Conservation (phyloP, 805 yeast genomes). For the Debaryomyces hansenii region DNA sequence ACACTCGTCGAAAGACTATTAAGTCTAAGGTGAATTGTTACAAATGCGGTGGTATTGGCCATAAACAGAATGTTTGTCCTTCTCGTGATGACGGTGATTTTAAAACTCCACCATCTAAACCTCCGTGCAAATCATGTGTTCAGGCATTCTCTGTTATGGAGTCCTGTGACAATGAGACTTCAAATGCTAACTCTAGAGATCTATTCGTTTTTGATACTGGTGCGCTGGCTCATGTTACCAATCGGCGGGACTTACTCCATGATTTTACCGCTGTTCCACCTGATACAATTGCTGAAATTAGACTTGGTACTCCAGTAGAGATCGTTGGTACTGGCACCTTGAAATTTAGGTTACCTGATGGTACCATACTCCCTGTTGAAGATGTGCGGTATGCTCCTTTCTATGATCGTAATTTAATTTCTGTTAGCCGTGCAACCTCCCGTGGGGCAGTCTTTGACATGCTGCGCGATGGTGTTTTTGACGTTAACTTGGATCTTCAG, state of each 20-base stretch:
- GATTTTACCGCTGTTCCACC: not conserved
- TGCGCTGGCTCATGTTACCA: not conserved
- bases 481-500: too few species aligned
- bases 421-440: not conserved
- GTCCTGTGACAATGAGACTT: too few species aligned
- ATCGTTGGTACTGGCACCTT: not conserved
- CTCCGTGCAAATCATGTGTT: too few species aligned
- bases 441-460: too few species aligned
- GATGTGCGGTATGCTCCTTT: not conserved
- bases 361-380: not conserved
- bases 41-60: not conserved
- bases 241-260: not conserved
- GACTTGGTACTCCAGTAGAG: not conserved
- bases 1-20: too few species aligned
- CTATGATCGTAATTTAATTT: not conserved
- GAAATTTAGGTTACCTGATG: not conserved
- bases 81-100: not conserved
- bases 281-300: not conserved
- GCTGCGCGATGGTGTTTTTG: too few species aligned
- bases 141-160: too few species aligned
- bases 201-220: not conserved
- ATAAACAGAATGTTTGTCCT: not conserved
- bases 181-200: too few species aligned
- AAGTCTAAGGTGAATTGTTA: not conserved
- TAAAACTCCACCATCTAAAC: too few species aligned